phyloP scores from a whole-genome alignment of 768 basidiomycete genomes.

The Hericium rajendrae region DNA sequence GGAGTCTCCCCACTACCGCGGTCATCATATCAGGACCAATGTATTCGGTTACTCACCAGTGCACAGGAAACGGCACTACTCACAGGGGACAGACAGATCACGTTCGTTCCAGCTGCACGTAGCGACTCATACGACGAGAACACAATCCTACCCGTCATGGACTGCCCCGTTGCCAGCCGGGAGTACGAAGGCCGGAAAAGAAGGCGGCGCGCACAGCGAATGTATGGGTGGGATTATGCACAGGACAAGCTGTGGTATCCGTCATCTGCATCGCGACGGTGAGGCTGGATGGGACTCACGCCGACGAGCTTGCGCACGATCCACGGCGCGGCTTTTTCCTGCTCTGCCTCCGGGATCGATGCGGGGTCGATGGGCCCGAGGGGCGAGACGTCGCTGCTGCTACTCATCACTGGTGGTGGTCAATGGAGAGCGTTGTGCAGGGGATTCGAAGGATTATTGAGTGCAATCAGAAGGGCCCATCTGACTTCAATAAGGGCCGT shows the following conservation, averaged over 20 bases:
- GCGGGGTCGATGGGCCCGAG: conserved; percentile 43
- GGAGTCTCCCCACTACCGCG: conserved; percentile 49
- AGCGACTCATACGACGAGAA: conserved; percentile 57
- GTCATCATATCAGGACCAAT: background rate
- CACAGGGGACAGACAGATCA: conserved; percentile 55
- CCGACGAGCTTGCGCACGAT: conserved; percentile 55
- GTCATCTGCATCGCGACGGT: no score
- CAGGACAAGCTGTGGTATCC: background rate
- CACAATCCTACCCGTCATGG: conserved; percentile 52
- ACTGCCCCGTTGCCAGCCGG: conserved; percentile 24
- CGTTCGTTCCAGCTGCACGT: conserved; percentile 46
- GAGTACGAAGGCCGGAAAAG: background rate
- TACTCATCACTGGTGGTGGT: background rate
- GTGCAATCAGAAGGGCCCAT: no score
- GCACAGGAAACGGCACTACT: conserved; percentile 14
- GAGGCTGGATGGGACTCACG: conserved; percentile 27
- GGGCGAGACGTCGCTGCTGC: conserved; percentile 23
- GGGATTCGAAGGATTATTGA: background rate
- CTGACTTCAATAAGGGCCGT: no score
- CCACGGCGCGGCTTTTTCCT: conserved; percentile 51
- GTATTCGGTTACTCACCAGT: background rate
- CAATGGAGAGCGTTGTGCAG: background rate
- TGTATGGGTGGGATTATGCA: background rate
- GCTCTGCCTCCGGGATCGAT: conserved; percentile 33
- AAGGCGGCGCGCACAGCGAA: background rate